Evolutionary conservation across 2,329 filamentous ascomycete genomes (phyloP).

Genomic region (Exophiala sp.): DNA sequence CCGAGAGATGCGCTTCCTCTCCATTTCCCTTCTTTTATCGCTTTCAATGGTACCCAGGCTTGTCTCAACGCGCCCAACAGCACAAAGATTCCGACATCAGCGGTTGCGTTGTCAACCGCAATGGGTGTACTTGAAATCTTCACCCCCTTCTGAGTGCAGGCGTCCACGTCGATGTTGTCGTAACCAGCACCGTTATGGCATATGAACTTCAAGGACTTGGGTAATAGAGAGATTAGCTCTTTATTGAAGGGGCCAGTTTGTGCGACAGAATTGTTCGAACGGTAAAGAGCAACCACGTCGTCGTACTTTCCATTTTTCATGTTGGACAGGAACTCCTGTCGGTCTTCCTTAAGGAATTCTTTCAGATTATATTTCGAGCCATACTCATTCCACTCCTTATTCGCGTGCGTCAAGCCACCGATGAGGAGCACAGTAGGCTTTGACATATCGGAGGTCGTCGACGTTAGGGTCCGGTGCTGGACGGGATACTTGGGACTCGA

Average conservation of each 20-base stretch:
- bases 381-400: conserved; percentile 43
- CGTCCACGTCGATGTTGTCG: conserved; percentile 57
- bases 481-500: background rate
- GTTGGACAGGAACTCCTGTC: conserved; percentile 55
- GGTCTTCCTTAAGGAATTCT: conserved; percentile 53
- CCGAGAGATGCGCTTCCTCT: conserved; percentile 41
- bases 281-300: conserved; percentile 55
- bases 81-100: conserved; percentile 46
- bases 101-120: conserved; percentile 47
- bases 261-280: conserved; percentile 56
- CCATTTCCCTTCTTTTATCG: conserved; percentile 43
- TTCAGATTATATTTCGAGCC: conserved; percentile 41
- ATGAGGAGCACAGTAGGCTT: conserved; percentile 42
- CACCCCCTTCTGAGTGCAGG: conserved; percentile 47
- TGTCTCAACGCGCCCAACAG: conserved; percentile 47
- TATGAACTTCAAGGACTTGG: conserved; percentile 47
- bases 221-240: conserved; percentile 46
- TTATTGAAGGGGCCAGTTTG: conserved; percentile 48
- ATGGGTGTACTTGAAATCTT: conserved; percentile 45
- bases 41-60: conserved; percentile 40
- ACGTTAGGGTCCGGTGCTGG: background rate
- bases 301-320: conserved; percentile 55
- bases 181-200: conserved; percentile 59
- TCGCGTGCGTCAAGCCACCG: conserved; percentile 42
- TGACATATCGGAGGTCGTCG: conserved; percentile 11